Evolutionary conservation across 352 stramenopile genomes (phyloP), one percentile per base, ranked within the genome.

Genomic region (Phytophthora cajani): DNA sequence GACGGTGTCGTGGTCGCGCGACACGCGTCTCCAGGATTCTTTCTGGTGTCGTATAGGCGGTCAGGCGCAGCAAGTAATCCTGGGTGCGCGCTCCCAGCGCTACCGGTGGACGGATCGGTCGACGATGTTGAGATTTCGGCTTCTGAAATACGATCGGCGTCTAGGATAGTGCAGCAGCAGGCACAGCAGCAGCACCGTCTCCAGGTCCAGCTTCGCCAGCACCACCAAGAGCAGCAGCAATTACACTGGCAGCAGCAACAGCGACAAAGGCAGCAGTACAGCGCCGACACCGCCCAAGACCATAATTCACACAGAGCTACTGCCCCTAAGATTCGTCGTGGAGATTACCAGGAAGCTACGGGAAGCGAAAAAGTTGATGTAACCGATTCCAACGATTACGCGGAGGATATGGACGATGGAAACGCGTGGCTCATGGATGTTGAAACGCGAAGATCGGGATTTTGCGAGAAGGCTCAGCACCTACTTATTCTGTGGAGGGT

Each of bases 21-120:
- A 2, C 77, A 80, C 19, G 53, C 67, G 8, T 84, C 77, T 25
- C 64, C 74, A 1, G 55, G 38, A 3, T 84, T 84, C 25, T 62
- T 64, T 17, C 60, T 84, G 4, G 47, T 81, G 21, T 84, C 77
- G 6, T 84, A 84, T 55, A 67, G 77, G n/a, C 68, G 77, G 11
- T 74, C 76, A 14, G 55, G 53, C n/a, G 49, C 32, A 32, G 25
- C 14, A 11, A 36, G 47, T 21, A 14, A 50, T 21, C 23, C 55
- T 40, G 47, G 49, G 1, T 55, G 47, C 33, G 2, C 30, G 23
- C 40, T 60, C 12, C 40, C 56, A 32, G 64, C 23, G 38, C 16
- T 46, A 7, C 38, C 38, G 2, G 38, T 46, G 12, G 38, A 46
- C 16, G 38, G 12, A 46, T 46, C 38, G 11, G n/a, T 4, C 38